Conservation (phyloP, 176 grass and related monocot genomes). For the Hyparrhenia diplandra region DNA sequence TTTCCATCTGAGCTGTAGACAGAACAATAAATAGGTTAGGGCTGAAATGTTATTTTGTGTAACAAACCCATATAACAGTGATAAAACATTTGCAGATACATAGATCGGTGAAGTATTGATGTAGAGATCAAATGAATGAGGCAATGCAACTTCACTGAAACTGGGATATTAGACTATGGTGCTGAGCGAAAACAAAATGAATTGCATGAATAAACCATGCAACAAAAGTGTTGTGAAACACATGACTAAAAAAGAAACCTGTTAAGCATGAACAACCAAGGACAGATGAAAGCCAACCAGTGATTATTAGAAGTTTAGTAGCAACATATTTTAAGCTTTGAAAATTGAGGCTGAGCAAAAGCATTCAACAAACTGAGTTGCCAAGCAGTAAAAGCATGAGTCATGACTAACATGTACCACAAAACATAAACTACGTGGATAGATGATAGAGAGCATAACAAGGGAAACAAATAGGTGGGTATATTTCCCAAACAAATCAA, state of each 20-base stretch:
- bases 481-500: background rate
- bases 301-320: background rate
- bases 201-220: background rate
- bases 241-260: background rate
- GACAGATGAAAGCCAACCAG: background rate
- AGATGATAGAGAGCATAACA: background rate
- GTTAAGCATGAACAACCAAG: background rate
- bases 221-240: background rate
- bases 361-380: background rate
- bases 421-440: background rate
- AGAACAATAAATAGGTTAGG: conserved; percentile 21
- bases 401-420: background rate
- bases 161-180: background rate
- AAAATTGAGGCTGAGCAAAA: background rate
- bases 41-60: conserved; percentile 3
- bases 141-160: background rate
- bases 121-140: conserved; percentile 15
- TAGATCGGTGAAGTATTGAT: background rate
- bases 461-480: background rate
- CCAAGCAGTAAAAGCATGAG: background rate
- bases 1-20: conserved; percentile 75
- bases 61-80: conserved; percentile 9
- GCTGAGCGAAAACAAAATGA: background rate
- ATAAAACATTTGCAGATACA: background rate
- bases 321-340: background rate